These are phyloP conservation scores for Plantago elongata DNA, from an alignment of 257 asterid genomes.

Conservation along the genomic window DNA sequence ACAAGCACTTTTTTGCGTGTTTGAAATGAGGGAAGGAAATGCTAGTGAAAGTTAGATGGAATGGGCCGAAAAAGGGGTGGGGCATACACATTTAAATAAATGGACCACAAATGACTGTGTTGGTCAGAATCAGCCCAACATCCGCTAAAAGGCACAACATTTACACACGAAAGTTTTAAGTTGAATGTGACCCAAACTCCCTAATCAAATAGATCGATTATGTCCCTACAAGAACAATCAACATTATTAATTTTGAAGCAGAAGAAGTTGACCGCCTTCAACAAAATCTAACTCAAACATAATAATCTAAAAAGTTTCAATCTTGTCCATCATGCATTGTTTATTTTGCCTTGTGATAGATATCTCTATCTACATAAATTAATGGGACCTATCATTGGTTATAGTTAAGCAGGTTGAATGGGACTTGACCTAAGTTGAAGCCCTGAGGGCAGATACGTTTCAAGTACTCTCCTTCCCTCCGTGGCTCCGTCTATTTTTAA, in stretches of 20 bases:
- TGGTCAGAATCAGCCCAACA: conserved; percentile 33
- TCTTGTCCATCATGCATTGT: neutral
- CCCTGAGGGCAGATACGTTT: too few relatives aligned
- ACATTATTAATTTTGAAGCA: neutral
- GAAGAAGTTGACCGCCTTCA: conserved; percentile 1
- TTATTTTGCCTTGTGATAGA: too few relatives aligned
- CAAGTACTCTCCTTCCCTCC: too few relatives aligned
- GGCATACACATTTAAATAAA: conserved; percentile 19
- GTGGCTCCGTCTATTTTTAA: too few relatives aligned
- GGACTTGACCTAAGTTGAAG: too few relatives aligned
- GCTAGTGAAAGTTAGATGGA: neutral
- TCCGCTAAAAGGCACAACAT: conserved; percentile 4
- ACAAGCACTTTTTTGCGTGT: conserved; percentile 18
- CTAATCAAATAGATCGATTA: neutral
- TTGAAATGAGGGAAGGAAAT: neutral
- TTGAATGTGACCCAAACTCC: conserved; percentile 11
- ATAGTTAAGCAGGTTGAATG: too few relatives aligned
- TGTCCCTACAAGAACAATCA: conserved; percentile 19
- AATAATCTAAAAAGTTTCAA: neutral
- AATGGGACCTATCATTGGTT: too few relatives aligned
- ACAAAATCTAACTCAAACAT: neutral
- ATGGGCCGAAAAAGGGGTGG: conserved; percentile 20
- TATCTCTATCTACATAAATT: too few relatives aligned
- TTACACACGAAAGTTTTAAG: conserved; percentile 5
- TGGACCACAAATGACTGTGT: conserved; percentile 1